Evolutionary conservation across 768 basidiomycete genomes (phyloP).

Genomic region (Obba rivulosa): DNA sequence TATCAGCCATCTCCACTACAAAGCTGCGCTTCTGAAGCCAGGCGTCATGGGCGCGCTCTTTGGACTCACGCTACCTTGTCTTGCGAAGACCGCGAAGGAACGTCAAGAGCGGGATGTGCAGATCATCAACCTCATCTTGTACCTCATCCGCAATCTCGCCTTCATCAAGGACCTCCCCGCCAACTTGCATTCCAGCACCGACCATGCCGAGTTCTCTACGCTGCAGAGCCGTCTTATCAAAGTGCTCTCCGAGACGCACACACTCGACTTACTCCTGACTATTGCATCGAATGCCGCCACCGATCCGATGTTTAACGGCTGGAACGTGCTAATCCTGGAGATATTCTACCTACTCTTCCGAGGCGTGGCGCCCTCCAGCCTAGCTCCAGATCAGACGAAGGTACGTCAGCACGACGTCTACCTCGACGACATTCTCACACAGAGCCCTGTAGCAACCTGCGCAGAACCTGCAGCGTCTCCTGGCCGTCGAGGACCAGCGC

Average conservation of each 20-base stretch:
- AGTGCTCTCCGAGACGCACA: constrained; percentile 63
- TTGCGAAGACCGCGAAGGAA: constrained; percentile 66
- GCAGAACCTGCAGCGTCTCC: constrained; percentile 65
- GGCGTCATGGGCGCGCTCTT: constrained; percentile 70
- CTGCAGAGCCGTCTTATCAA: constrained; percentile 77
- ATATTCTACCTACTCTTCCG: constrained; percentile 90
- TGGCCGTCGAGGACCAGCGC: constrained; percentile 68
- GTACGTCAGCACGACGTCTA: constrained; percentile 31
- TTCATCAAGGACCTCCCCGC: constrained; percentile 85
- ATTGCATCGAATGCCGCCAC: constrained; percentile 73
- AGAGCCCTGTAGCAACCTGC: constrained; percentile 50
- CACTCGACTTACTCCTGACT: constrained; percentile 75
- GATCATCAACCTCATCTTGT: constrained; percentile 81
- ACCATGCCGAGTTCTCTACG: constrained; percentile 72
- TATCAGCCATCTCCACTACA: constrained; percentile 83
- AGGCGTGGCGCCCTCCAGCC: constrained; percentile 59
- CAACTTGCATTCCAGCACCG: constrained; percentile 65
- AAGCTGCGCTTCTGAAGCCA: constrained; percentile 66
- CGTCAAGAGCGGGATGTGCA: constrained; percentile 78
- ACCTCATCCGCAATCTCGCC: constrained; percentile 88
- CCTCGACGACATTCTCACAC: constrained; percentile 3
- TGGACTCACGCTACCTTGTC: constrained; percentile 68
- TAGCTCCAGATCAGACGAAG: constrained; percentile 59
- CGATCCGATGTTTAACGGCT: constrained; percentile 76
- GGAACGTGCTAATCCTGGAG: constrained; percentile 89